Base-by-base conservation (phyloP, 495 filamentous ascomycete genomes). In the Peziza echinospora region DNA sequence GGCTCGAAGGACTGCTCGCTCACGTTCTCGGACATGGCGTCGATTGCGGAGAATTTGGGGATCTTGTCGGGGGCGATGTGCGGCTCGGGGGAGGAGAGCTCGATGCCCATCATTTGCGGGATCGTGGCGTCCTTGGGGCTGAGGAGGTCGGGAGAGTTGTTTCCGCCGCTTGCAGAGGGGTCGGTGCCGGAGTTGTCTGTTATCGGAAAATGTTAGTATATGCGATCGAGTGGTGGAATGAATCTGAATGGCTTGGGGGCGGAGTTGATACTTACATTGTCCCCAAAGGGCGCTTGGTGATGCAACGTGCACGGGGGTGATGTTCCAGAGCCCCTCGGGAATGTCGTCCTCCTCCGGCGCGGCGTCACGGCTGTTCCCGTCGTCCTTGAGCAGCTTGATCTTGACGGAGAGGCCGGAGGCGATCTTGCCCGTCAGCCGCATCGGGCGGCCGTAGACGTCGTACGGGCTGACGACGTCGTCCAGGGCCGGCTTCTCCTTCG, bases 41-140 rank as follows among this genome's bases (percentile, higher is more conserved):
- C 21, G 22, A 28, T 28, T 6, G 48, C 47, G 16, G 44, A 47
- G 47, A 43, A 55, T 25, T 47, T 42, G 16, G 24, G 47, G 34
- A 53, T 47, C 1, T 40, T 19, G 23, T 55, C 53, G 7, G 16
- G 6, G 5, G 53, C 48, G n/a, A 46, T 45, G 0, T n/a, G 5
- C 2, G 53, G 51, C 23, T 34, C 22, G 3, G 53, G 53, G 16
- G 53, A 47, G 11, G 24, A 50, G 30, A 56, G 21, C 5, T 19
- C 24, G 23, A 53, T 30, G 40, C 53, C 53, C 47, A 48, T 50
- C 51, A 56, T 51, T 17, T 53, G 45, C 13, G 2, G 19, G 16
- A 51, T 46, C n/a, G 45, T 41, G 5, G 45, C 44, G 11, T 24
- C 21, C 5, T 28, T 34, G 19, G 41, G 44, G 19, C 42, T 34